A percentile compares a stretch with the other conserved stretches of the same genome.
Evolutionary conservation across 1,284 basidiomycete species (phyloP).

Genomic region (Trichosporon ovoides): DNA sequence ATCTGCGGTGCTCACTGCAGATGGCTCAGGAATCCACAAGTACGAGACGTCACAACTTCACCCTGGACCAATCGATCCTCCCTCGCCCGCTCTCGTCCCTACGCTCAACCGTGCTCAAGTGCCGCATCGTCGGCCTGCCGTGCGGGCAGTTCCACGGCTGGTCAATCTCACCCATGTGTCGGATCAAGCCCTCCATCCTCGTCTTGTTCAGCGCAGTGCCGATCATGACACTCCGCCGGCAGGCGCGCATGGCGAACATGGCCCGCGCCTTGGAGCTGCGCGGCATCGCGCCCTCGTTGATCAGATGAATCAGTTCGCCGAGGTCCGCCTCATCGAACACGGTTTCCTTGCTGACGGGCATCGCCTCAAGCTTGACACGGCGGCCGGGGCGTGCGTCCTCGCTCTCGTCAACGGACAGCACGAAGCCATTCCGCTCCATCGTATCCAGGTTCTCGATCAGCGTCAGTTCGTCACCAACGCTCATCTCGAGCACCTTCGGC

Average conservation of each 20-base stretch:
- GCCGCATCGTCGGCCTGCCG: conserved; percentile 92
- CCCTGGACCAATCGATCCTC: conserved; percentile 7
- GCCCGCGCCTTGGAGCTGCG: conserved; percentile 85
- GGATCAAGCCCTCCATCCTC: conserved; percentile 81
- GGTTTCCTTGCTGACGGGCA: conserved; percentile 85
- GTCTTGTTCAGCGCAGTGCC: conserved; percentile 70
- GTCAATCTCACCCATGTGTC: conserved; percentile 92
- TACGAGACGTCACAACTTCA: background rate
- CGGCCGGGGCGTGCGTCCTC: conserved; percentile 55
- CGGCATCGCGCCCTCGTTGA: conserved; percentile 76
- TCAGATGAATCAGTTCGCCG: conserved; percentile 84
- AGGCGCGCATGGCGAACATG: conserved; percentile 96
- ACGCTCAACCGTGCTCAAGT: conserved; percentile 51
- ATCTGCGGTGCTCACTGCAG: no score
- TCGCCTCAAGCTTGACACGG: conserved; percentile 67
- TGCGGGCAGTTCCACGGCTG: conserved; percentile 99
- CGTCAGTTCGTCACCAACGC: conserved; percentile 82
- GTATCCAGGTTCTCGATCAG: conserved; percentile 80
- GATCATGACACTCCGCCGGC: conserved; percentile 93
- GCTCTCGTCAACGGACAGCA: conserved; percentile 56
- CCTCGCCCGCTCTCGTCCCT: background rate
- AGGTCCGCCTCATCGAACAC: conserved; percentile 71
- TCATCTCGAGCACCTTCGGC: conserved; percentile 68
- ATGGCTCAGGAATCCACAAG: no score
- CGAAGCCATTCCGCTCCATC: conserved; percentile 82